A percentile compares a stretch with the other conserved stretches of the same genome.
These are phyloP conservation scores for Pseudopithomyces maydicus DNA, from an alignment of 2,329 filamentous ascomycete species.

Conservation along the genomic window DNA sequence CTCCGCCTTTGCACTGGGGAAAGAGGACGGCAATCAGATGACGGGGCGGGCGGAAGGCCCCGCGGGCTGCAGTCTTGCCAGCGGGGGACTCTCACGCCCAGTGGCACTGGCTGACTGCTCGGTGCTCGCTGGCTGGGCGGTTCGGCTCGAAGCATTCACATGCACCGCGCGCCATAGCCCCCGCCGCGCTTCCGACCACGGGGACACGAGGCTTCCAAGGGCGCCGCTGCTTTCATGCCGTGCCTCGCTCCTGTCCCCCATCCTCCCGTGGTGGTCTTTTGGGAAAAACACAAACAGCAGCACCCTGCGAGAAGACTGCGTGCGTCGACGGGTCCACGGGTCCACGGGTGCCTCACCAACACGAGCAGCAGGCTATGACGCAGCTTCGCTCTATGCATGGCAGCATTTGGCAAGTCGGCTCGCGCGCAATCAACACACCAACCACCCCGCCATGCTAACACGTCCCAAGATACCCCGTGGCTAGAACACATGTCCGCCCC, in stretches of 20 bases:
- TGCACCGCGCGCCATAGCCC: conserved; percentile 8
- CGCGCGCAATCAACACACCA: conserved; percentile 10
- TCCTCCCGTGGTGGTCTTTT: too few relatives aligned
- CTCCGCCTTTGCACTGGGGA: background rate
- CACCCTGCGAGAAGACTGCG: too few relatives aligned
- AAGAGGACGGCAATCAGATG: too few relatives aligned
- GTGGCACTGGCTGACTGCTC: too few relatives aligned
- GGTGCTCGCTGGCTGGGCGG: background rate
- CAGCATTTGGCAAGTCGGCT: conserved; percentile 47
- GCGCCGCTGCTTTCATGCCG: background rate
- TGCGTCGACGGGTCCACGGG: too few relatives aligned
- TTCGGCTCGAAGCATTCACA: conserved; percentile 16
- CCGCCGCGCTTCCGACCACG: conserved; percentile 2
- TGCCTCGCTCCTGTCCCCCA: too few relatives aligned
- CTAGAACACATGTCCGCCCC: conserved; percentile 49
- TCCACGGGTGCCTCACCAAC: conserved; percentile 13
- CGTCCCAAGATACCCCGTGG: conserved; percentile 46
- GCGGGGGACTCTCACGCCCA: too few relatives aligned
- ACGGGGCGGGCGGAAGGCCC: too few relatives aligned
- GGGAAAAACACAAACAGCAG: too few relatives aligned
- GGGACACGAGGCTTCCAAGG: background rate
- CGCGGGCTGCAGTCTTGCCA: too few relatives aligned
- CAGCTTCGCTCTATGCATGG: conserved; percentile 46
- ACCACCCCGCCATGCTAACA: conserved; percentile 35
- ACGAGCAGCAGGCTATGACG: conserved; percentile 39